Percentiles rank a stretch among this genome's conserved stretches.
Conservation (phyloP, 352 stramenopile species). For the Phytophthora pini region DNA sequence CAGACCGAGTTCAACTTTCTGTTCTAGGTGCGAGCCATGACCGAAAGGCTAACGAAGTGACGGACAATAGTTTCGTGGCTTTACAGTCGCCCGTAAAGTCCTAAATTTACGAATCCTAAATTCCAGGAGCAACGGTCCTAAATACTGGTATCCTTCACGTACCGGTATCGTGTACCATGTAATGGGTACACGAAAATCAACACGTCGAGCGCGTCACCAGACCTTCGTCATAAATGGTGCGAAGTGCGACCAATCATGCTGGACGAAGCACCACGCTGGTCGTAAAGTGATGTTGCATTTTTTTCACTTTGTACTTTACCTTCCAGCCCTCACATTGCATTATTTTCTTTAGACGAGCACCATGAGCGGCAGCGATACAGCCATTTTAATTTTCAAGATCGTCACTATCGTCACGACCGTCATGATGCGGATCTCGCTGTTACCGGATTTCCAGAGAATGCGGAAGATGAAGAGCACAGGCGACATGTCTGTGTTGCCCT, state of each 20-base stretch:
- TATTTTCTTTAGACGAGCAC: slow-evolving; percentile 3
- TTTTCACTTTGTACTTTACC: slow-evolving; percentile 12
- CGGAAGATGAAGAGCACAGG: slow-evolving; percentile 41
- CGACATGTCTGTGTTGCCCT: slow-evolving; percentile 37
- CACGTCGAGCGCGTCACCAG: background rate
- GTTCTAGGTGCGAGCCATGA: background rate
- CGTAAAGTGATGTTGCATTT: background rate
- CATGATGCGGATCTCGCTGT: slow-evolving; percentile 50
- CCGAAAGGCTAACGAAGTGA: no score
- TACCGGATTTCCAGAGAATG: slow-evolving; percentile 47
- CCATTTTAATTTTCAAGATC: slow-evolving; percentile 32
- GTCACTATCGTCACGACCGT: slow-evolving; percentile 50
- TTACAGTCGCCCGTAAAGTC: background rate
- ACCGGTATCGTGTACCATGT: no score
- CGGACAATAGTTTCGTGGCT: background rate
- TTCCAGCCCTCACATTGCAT: background rate
- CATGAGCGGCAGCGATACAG: slow-evolving; percentile 13
- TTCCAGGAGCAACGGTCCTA: no score
- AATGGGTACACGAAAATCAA: no score
- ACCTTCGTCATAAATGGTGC: slow-evolving; percentile 19
- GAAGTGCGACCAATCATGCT: slow-evolving; percentile 25
- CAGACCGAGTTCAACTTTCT: background rate
- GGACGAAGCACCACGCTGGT: slow-evolving; percentile 15
- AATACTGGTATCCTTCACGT: no score
- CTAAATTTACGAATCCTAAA: no score